Evolutionary conservation across 345 rosid species (phyloP).

Genomic region (Psidium friedrichsthalianum): DNA sequence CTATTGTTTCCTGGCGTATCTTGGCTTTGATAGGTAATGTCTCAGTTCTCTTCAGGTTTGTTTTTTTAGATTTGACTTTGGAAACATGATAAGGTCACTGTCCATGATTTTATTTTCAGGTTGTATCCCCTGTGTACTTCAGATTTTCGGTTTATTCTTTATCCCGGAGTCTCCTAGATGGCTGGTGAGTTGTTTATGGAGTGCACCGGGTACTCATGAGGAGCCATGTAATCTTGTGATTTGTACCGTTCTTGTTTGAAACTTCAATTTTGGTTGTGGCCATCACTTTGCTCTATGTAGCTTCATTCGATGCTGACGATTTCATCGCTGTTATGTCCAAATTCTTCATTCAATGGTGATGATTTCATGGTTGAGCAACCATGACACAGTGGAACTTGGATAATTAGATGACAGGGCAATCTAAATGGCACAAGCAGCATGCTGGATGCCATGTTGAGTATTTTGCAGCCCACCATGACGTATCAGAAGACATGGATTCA

Average conservation of each 20-base stretch:
- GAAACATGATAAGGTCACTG: neutral
- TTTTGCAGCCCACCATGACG: neutral
- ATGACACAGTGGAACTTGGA: neutral
- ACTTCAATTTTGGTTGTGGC: neutral
- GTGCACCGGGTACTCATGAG: neutral
- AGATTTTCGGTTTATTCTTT: slow-evolving; percentile 20
- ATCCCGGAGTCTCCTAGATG: slow-evolving; percentile 45
- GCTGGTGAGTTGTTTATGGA: slow-evolving; percentile 17
- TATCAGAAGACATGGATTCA: neutral
- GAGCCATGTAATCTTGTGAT: neutral
- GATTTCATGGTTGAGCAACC: neutral
- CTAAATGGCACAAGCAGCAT: neutral
- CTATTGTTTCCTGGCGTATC: slow-evolving; percentile 18
- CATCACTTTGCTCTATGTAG: neutral
- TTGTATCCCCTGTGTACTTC: slow-evolving; percentile 13
- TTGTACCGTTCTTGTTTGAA: neutral
- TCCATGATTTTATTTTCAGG: slow-evolving; percentile 10
- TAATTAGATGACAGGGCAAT: neutral
- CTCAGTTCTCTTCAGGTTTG: neutral
- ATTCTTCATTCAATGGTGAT: neutral
- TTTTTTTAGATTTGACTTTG: neutral
- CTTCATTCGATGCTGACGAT: neutral
- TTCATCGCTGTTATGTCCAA: neutral
- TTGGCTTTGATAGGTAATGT: slow-evolving; percentile 16
- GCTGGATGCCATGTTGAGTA: neutral